Evolutionary conservation across 345 rosid genomes (phyloP).

Genomic region (Brassica juncea): DNA sequence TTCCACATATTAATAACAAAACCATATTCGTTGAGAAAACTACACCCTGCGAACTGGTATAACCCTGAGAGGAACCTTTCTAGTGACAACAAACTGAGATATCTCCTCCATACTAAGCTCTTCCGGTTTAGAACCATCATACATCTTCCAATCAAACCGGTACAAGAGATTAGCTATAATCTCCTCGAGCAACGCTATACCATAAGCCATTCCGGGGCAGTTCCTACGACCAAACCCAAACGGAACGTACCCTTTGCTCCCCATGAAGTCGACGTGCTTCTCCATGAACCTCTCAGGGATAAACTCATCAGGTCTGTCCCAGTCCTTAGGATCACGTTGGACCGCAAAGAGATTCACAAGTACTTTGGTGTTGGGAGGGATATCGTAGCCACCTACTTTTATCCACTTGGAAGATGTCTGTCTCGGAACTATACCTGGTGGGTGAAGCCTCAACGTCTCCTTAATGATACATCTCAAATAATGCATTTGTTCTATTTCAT

Average conservation of each 20-base stretch:
- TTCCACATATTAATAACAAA: not conserved
- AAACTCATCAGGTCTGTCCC: slow-evolving; percentile 39
- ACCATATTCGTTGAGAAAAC: not conserved
- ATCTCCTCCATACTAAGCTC: slow-evolving; percentile 31
- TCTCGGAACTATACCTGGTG: slow-evolving; percentile 32
- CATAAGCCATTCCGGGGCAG: slow-evolving; percentile 38
- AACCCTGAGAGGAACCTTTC: slow-evolving; percentile 43
- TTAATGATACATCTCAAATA: slow-evolving; percentile 37
- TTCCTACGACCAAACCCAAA: slow-evolving; percentile 40
- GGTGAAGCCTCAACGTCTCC: slow-evolving; percentile 37
- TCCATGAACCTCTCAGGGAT: slow-evolving; percentile 36
- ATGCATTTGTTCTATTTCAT: slow-evolving; percentile 31
- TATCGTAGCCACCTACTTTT: slow-evolving; percentile 26
- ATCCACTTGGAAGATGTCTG: slow-evolving; percentile 22
- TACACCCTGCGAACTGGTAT: slow-evolving; percentile 24
- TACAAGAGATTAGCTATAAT: slow-evolving; percentile 28
- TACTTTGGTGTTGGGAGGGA: slow-evolving; percentile 35
- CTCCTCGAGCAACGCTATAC: slow-evolving; percentile 25
- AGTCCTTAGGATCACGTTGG: slow-evolving; percentile 34
- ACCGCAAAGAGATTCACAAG: slow-evolving; percentile 31
- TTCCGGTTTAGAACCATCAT: slow-evolving; percentile 26
- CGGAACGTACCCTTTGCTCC: slow-evolving; percentile 33
- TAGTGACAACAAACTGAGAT: slow-evolving; percentile 30
- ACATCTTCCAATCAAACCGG: slow-evolving; percentile 37
- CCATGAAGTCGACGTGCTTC: slow-evolving; percentile 30